Percentiles rank a stretch among this genome's conserved stretches.
phyloP scores from a whole-genome alignment of 257 asterid genomes.

The Cruciata laevipes region DNA sequence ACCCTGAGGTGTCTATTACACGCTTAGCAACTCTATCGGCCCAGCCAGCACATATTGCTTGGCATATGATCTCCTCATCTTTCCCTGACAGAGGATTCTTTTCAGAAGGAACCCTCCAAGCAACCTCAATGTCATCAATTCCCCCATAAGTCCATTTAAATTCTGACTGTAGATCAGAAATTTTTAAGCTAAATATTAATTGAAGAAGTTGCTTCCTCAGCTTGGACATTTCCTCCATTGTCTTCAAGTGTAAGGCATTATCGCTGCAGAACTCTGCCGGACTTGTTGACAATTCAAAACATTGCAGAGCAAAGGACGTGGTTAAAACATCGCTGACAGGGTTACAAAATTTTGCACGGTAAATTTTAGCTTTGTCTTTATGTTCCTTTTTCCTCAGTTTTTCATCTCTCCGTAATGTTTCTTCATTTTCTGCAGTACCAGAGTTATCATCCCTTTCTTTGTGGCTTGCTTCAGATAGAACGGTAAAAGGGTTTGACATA shows the following conservation, averaged over 20 bases:
- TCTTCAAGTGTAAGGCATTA: constrained; percentile 57
- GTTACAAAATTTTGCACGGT: constrained; percentile 58
- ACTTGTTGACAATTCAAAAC: constrained; percentile 55
- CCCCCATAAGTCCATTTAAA: constrained; percentile 71
- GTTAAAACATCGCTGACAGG: constrained; percentile 77
- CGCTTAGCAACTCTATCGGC: constrained; percentile 83
- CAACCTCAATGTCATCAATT: constrained; percentile 49
- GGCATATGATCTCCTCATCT: constrained; percentile 83
- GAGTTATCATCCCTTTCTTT: constrained; percentile 28
- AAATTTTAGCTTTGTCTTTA: constrained; percentile 46
- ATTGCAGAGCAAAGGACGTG: constrained; percentile 62
- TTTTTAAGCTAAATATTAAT: constrained; percentile 46
- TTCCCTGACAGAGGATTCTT: constrained; percentile 53
- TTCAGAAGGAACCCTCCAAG: constrained; percentile 51
- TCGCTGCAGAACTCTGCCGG: constrained; percentile 52
- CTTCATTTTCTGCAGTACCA: constrained; percentile 24
- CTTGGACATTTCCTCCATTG: constrained; percentile 97
- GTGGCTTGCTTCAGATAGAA: constrained; percentile 35
- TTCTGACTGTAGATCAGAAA: constrained; percentile 33
- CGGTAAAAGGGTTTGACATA: constrained; percentile 58
- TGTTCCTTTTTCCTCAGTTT: constrained; percentile 51
- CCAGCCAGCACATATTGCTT: constrained; percentile 90
- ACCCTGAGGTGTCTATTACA: constrained; percentile 32
- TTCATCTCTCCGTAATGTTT: constrained; percentile 37
- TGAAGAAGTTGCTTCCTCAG: constrained; percentile 81